A percentile compares a stretch with the other conserved stretches of the same genome.
These are phyloP conservation scores for Diaporthe longicolla DNA, from an alignment of 2,329 filamentous ascomycete genomes.

Conservation along the genomic window DNA sequence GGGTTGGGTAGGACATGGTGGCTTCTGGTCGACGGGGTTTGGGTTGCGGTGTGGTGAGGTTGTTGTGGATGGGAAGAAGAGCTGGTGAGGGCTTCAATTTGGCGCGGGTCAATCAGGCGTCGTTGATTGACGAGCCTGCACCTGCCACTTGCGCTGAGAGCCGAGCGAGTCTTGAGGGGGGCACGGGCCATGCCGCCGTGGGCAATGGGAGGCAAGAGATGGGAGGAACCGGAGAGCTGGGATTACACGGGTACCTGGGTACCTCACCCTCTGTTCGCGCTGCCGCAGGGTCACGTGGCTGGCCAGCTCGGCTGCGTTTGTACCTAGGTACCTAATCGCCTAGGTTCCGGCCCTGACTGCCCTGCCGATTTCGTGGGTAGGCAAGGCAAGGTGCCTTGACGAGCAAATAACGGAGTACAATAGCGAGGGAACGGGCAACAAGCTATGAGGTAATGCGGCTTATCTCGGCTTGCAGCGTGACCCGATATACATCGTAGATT, in stretches of 20 bases:
- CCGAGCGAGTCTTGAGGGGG: constrained; percentile 17
- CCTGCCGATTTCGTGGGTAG: too few species aligned
- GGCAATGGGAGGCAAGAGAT: constrained; percentile 10
- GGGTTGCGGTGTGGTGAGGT: constrained; percentile 44
- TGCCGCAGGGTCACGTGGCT: background rate
- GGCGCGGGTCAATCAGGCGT: constrained; percentile 37
- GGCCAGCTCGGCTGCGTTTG: background rate
- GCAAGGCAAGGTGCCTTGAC: background rate
- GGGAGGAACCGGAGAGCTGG: constrained; percentile 32
- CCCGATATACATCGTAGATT: constrained; percentile 22
- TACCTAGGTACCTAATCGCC: too few species aligned
- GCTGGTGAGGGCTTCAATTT: constrained; percentile 45
- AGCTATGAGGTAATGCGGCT: constrained; percentile 32
- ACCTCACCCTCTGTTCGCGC: too few species aligned
- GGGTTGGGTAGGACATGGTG: constrained; percentile 79
- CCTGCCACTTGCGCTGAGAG: constrained; percentile 20
- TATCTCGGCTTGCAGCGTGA: constrained; percentile 24
- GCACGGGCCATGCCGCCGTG: constrained; percentile 24
- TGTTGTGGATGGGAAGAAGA: constrained; percentile 42
- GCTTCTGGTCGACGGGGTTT: constrained; percentile 44
- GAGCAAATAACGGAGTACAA: background rate
- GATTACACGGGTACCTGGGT: constrained; percentile 8
- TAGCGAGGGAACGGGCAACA: constrained; percentile 1
- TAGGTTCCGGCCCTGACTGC: too few species aligned
- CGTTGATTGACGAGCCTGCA: constrained; percentile 38